Base-by-base conservation (phyloP, 2,329 filamentous ascomycete species). In the Scorias spongiosa region DNA sequence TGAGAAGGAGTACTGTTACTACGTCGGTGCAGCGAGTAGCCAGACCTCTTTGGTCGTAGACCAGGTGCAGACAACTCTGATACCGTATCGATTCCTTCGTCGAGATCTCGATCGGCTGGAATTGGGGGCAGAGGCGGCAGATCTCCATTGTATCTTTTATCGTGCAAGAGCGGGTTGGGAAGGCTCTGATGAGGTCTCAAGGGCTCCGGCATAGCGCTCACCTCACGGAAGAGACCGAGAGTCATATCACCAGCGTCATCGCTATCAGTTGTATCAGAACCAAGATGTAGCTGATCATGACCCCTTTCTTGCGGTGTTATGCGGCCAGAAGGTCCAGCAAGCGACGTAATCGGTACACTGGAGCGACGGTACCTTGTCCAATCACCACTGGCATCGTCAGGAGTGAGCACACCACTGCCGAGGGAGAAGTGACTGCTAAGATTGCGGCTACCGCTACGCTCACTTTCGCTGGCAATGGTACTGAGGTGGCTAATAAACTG, bases 381-480 rank as follows among this genome's bases (percentile, higher is more conserved):
- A 49, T 46, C 18, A 40, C 50, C 53, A 43, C 53, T 56, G 20
- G 51, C 44, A 38, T 57, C 54, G 43, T 59, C 55, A 12, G 53
- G 55, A 14, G 56, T 59, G 46, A 56, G 40, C 8, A 58, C 54
- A 14, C 56, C 57, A 43, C 55, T 59, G 8, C 56, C 57, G 11
- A 54, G 46, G 2, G 56, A 59, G 46, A 59, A 59, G 39, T 59
- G 56, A 36, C 32, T 36, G 40, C 57, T 59, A 37, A 57, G 46
- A 34, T 56, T 54, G 41, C 54, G 41, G 39, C 54, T 54, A 10
- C 46, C 44, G 29, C 42, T 26, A 15, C 39, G 44, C 38, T 57
- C 57, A 41, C 58, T 60, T 42, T 58, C 57, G 46, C 59, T 62
- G 8, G 57, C 57, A 41, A 63, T 63, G 4, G 60, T 63, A 37